phyloP scores from a whole-genome alignment of 768 basidiomycete species.

The Lactarius trivialis region DNA sequence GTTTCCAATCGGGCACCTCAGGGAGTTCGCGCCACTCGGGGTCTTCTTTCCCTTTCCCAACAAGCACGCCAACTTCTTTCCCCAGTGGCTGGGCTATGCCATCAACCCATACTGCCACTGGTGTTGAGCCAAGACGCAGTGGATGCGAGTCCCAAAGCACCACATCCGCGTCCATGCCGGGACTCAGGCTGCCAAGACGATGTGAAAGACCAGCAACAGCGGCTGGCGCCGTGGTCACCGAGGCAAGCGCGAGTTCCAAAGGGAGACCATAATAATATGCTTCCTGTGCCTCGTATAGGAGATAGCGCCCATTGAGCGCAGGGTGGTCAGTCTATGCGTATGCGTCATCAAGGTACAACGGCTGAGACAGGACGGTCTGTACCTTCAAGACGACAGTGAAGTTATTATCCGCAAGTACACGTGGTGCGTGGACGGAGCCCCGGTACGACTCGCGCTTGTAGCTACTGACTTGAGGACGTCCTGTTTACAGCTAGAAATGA shows the following conservation, averaged over 20 bases:
- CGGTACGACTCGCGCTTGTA: constrained; percentile 81
- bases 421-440: constrained; percentile 73
- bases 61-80: constrained; percentile 36
- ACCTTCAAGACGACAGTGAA: constrained; percentile 74
- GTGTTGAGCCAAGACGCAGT: constrained; percentile 66
- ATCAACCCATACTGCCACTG: constrained; percentile 65
- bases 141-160: constrained; percentile 77
- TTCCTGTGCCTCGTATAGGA: constrained; percentile 81
- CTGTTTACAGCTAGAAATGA: not conserved
- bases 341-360: not conserved
- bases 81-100: constrained; percentile 56
- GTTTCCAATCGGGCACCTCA: constrained; percentile 47
- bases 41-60: constrained; percentile 22
- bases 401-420: constrained; percentile 61
- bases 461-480: constrained; percentile 26
- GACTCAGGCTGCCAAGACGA: constrained; percentile 60
- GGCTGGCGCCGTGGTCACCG: constrained; percentile 71
- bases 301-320: constrained; percentile 59
- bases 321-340: constrained; percentile 57
- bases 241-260: constrained; percentile 58
- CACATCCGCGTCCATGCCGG: constrained; percentile 45
- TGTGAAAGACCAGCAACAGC: constrained; percentile 69
- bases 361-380: not conserved
- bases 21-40: constrained; percentile 32
- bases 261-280: constrained; percentile 77